Base-by-base conservation (phyloP, 2,329 filamentous ascomycete species). In the Pestalotiopsis sp. region DNA sequence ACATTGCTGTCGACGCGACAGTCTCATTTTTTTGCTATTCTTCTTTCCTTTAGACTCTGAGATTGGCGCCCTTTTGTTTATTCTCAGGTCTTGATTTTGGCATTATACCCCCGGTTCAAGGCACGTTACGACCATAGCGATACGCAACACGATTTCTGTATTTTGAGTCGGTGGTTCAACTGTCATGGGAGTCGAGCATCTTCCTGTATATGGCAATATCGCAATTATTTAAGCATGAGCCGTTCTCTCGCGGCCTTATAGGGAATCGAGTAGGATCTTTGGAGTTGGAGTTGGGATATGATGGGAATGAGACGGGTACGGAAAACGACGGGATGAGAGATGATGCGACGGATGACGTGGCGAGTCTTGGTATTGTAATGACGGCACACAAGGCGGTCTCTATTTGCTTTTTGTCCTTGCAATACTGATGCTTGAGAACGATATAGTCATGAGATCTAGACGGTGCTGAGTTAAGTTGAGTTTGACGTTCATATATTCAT, bases 81-180 rank as follows among this genome's bases (percentile, higher is more conserved):
- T 23, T 68, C 63, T 61, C 66, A 52, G 17, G 49, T 70, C 41
- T 31, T 70, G 65, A 61, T 70, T 70, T 69, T 64, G 68, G 66
- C 68, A 70, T 70, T 70, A 70, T 70, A 70, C 68, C 68, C 68
- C 66, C 41, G 66, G 27, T 41, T 40, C 14, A n/a, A 36, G 61
- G 61, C 63, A 36, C 63, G 20, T 65, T 38, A 57, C 57, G 20
- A 56, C 40, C 31, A 65, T 65, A 57, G 63, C 63, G 63, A 36
- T 45, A 65, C 27, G 17, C 20, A 13, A 65, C 27, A 36, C 59
- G 25, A 40, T 61, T 61, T 40, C 59, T 61, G 59, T 61, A 61
- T 25, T 61, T 40, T 36, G 59, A 20, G 27, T 61, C 38, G 59
- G 59, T 40, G 11, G 17, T 36, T 27, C 25, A 61, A 20, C 59